Evolutionary conservation across 1,284 basidiomycete genomes (phyloP).

Genomic region (Moesziomyces parantarcticus): DNA sequence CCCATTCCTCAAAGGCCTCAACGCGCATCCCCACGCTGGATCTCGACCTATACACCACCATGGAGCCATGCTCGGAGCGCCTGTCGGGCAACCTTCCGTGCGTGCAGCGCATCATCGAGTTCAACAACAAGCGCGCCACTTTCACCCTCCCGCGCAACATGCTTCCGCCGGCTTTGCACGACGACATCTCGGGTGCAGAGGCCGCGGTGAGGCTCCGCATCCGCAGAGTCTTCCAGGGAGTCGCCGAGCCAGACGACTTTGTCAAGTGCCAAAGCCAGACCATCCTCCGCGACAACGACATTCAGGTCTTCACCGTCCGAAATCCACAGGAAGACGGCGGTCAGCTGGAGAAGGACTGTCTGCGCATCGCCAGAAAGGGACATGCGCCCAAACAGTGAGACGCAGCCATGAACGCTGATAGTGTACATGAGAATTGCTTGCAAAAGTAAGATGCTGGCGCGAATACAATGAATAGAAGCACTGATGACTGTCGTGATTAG

Average conservation of each 20-base stretch:
- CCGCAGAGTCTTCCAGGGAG: constrained; percentile 85
- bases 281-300: constrained; percentile 78
- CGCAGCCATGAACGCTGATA: neutral
- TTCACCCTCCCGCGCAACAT: constrained; percentile 16
- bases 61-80: constrained; percentile 94
- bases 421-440: too few species aligned
- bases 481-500: neutral
- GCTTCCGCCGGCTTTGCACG: neutral
- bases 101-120: constrained; percentile 81
- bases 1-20: neutral
- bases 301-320: constrained; percentile 79
- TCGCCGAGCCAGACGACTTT: constrained; percentile 92
- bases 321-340: constrained; percentile 3
- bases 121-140: constrained; percentile 44
- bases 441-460: neutral
- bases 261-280: constrained; percentile 89
- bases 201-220: constrained; percentile 69
- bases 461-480: neutral
- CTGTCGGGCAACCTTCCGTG: constrained; percentile 89
- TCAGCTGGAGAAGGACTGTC: constrained; percentile 52
- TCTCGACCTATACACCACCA: constrained; percentile 88
- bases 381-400: constrained; percentile 19
- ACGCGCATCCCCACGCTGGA: constrained; percentile 53
- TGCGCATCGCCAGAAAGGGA: constrained; percentile 56
- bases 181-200: neutral